Evolutionary conservation across 495 filamentous ascomycete genomes (phyloP).

Genomic region (Annulohypoxylon bovei): DNA sequence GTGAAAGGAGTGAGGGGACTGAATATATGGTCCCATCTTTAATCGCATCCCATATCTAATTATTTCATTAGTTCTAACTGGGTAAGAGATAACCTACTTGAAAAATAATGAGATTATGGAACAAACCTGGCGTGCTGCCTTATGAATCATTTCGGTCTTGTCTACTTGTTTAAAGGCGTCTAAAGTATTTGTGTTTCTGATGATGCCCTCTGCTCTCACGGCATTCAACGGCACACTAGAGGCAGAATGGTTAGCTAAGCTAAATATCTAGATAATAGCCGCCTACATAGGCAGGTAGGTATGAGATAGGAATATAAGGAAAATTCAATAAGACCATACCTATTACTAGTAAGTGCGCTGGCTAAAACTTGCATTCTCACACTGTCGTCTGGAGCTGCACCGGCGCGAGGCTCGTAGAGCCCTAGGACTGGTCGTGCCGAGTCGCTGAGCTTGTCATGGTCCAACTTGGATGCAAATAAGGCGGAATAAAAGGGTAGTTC

Average conservation of each 20-base stretch:
- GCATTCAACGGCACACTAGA: slow-evolving; percentile 74
- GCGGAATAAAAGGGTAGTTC: slow-evolving; percentile 94
- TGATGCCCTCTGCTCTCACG: slow-evolving; percentile 88
- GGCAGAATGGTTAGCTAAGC: slow-evolving; percentile 14
- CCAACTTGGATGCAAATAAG: slow-evolving; percentile 88
- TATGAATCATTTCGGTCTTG: slow-evolving; percentile 74
- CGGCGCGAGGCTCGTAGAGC: slow-evolving; percentile 82
- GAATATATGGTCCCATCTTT: slow-evolving; percentile 95
- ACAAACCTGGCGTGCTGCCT: slow-evolving; percentile 78
- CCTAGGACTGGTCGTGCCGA: slow-evolving; percentile 88
- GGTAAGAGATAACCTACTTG: not conserved
- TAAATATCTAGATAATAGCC: not conserved
- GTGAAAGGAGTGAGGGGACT: slow-evolving; percentile 87
- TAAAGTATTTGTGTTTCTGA: slow-evolving; percentile 95
- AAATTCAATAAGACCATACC: slow-evolving; percentile 64
- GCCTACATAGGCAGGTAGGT: no score
- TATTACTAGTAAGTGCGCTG: slow-evolving; percentile 80
- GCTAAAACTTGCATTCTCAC: slow-evolving; percentile 89
- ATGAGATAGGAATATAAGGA: not conserved
- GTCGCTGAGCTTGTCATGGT: slow-evolving; percentile 95
- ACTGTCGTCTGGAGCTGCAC: slow-evolving; percentile 73
- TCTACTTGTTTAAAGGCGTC: slow-evolving; percentile 88
- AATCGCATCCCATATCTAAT: slow-evolving; percentile 95
- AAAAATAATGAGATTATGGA: not conserved
- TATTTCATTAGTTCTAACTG: slow-evolving; percentile 11